Base-by-base conservation (phyloP, 1,139 yeast species). In the Pichia kudriavzevii region DNA sequence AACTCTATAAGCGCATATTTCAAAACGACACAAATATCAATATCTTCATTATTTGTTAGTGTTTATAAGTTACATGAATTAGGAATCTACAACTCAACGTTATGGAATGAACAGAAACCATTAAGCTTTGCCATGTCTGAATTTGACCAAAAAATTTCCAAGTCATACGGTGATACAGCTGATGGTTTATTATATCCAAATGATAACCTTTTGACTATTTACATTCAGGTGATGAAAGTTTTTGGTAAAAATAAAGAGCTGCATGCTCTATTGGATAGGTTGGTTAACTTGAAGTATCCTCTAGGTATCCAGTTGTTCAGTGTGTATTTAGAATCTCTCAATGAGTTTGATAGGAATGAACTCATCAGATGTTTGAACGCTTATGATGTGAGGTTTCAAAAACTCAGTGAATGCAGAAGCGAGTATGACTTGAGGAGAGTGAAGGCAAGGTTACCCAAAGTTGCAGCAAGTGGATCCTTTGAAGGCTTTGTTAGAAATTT, bases 71-170 rank as follows among this genome's bases (percentile, higher is more conserved):
- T 52, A 20, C 38, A 40, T 19, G 55, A 52, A 30, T 33, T 28
- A 16, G 46, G 38, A 1, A 15, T 5, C 2, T 40, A 46, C 28
- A 37, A 42, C 9, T 19, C 31, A 2, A 26, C 38, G 5, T 20
- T 18, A 10, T 51, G 54, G 54, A 39, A 35, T 5, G 30, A 29
- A 11, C 14, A 26, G 6, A 34, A 58, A 40, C 82, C 87, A 0
- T 64, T 79, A 1, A 84, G 78, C 44, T 62, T 76, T 12, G 78
- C 82, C 0, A 65, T 76, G 6, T 67, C 63, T 28, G 83, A 79
- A 49, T 74, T 78, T 54, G 67, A 70, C 39, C 52, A 34, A 38
- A 55, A 59, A 48, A 61, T 41, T 32, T 63, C 44, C 49, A 58
- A 28, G 44, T 50, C 39, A 18, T 48, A 53, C 32, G 53, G 53